Percentiles rank a stretch among this genome's conserved stretches.
Conservation (phyloP, 148 eudicot genomes). For the Chenopodium formosanum region DNA sequence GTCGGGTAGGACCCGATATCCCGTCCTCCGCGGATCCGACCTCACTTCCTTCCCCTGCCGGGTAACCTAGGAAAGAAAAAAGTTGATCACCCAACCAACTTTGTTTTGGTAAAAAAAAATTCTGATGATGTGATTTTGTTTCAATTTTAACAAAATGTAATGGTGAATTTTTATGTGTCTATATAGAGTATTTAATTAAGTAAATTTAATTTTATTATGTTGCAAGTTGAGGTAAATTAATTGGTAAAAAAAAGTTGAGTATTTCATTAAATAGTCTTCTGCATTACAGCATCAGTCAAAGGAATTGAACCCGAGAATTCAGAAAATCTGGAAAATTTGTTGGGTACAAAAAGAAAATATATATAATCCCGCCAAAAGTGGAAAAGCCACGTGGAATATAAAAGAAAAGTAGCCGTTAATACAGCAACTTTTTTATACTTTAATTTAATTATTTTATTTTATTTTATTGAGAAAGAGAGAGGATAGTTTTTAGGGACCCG, state of each 20-base stretch:
- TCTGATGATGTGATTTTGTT: constrained; percentile 17
- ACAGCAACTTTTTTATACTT: neutral
- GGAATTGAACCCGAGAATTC: constrained; percentile 17
- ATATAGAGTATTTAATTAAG: neutral
- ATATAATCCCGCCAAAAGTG: constrained; percentile 28
- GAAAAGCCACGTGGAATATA: constrained; percentile 23
- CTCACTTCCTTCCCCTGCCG: constrained; percentile 49
- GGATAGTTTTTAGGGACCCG: neutral
- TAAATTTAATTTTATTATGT: neutral
- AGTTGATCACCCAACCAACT: constrained; percentile 24
- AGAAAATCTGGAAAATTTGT: constrained; percentile 13
- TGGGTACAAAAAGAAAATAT: neutral
- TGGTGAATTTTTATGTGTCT: constrained; percentile 20
- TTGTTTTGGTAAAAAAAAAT: neutral
- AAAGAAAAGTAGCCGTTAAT: constrained; percentile 35
- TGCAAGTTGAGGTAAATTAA: neutral
- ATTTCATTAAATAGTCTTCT: neutral
- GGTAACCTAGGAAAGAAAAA: constrained; percentile 9
- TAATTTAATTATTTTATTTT: too few species aligned
- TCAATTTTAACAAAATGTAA: constrained; percentile 19
- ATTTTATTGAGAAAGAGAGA: constrained; percentile 15
- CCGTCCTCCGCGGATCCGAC: constrained; percentile 74
- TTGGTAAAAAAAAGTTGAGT: neutral
- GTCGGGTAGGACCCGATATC: constrained; percentile 67
- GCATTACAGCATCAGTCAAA: constrained; percentile 9